Evolutionary conservation across 2,329 filamentous ascomycete species (phyloP).

Genomic region (Exophiala lecanii-corni): DNA sequence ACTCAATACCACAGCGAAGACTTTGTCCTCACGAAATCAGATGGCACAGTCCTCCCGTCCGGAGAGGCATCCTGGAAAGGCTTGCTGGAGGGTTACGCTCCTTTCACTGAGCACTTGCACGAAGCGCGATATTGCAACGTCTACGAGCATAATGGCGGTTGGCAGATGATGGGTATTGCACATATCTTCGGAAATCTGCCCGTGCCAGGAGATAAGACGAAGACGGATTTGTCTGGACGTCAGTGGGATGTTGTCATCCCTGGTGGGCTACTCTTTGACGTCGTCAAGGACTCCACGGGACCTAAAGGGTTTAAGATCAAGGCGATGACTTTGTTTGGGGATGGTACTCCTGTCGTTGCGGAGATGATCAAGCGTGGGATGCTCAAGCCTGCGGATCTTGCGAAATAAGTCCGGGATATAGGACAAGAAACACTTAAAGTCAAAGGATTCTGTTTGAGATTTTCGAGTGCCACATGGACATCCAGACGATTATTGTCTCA

Average conservation of each 20-base stretch:
- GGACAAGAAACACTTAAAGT: too few relatives aligned
- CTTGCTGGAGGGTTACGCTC: constrained; percentile 6
- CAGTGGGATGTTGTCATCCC: constrained; percentile 14
- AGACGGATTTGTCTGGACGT: constrained; percentile 5
- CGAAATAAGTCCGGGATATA: constrained; percentile 4
- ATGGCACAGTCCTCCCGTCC: constrained; percentile 8
- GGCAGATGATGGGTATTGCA: constrained; percentile 17
- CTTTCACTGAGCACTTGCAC: constrained; percentile 14
- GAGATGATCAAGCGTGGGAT: constrained; percentile 16
- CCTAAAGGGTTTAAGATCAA: constrained; percentile 15
- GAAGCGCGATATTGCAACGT: constrained; percentile 10
- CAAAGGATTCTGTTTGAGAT: too few relatives aligned
- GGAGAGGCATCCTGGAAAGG: constrained; percentile 15
- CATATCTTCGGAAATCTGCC: constrained; percentile 10
- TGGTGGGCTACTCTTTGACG: constrained; percentile 7
- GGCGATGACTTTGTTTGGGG: constrained; percentile 9
- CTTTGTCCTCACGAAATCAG: constrained; percentile 14
- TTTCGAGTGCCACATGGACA: too few relatives aligned
- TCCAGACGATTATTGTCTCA: too few relatives aligned
- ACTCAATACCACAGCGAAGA: constrained; percentile 8
- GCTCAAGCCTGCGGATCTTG: constrained; percentile 14
- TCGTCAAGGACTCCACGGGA: constrained; percentile 3
- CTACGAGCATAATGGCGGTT: constrained; percentile 7
- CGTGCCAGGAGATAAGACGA: constrained; percentile 10
- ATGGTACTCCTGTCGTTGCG: constrained; percentile 7